Evolutionary conservation across 345 rosid species (phyloP).

Genomic region (Raphanus raphanistrum): DNA sequence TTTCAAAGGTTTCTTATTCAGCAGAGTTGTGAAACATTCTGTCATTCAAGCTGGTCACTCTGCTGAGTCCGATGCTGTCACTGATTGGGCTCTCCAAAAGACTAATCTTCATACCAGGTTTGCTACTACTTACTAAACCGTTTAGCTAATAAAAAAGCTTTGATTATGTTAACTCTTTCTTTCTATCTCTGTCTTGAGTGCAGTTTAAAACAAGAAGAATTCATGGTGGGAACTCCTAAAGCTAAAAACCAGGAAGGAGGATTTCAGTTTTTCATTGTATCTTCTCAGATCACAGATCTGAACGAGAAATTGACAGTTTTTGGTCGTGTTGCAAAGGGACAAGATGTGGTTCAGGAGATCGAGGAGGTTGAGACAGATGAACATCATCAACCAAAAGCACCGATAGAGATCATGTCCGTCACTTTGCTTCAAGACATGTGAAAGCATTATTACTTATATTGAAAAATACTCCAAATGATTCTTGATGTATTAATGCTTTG

Average conservation of each 20-base stretch:
- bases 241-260: slow-evolving; percentile 46
- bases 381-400: slow-evolving; percentile 70
- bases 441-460: background rate
- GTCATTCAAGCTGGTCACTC: slow-evolving; percentile 62
- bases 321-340: slow-evolving; percentile 61
- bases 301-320: slow-evolving; percentile 64
- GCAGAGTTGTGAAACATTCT: slow-evolving; percentile 55
- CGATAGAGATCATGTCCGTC: slow-evolving; percentile 56
- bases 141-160: background rate
- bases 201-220: slow-evolving; percentile 67
- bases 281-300: slow-evolving; percentile 59
- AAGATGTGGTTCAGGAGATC: slow-evolving; percentile 74
- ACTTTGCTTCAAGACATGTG: slow-evolving; percentile 52
- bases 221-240: slow-evolving; percentile 70
- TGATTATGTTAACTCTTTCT: background rate
- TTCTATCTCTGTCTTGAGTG: slow-evolving; percentile 16
- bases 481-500: background rate
- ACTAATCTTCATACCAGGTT: slow-evolving; percentile 48
- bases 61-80: slow-evolving; percentile 39
- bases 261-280: slow-evolving; percentile 66
- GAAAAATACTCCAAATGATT: background rate
- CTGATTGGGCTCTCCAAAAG: slow-evolving; percentile 61
- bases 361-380: slow-evolving; percentile 91
- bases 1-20: slow-evolving; percentile 64
- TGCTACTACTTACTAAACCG: slow-evolving; percentile 33